Evolutionary conservation across 768 basidiomycete species (phyloP).

Genomic region (Polyporus arcularius): DNA sequence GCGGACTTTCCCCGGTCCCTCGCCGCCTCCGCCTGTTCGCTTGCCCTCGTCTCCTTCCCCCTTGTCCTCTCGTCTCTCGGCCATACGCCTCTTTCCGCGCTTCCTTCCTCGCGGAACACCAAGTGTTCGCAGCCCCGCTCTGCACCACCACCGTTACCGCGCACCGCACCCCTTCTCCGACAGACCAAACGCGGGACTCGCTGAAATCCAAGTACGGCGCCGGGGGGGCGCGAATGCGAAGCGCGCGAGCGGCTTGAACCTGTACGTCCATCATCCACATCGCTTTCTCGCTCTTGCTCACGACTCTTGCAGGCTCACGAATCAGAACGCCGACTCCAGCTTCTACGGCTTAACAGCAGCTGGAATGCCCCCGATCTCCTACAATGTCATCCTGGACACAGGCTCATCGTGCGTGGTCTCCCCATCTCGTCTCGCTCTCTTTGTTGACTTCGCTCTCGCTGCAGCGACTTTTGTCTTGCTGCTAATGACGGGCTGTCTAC

Average conservation of each 20-base stretch:
- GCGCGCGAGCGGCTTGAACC: constrained; percentile 23
- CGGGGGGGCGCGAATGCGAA: constrained; percentile 10
- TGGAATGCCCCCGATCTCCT: constrained; percentile 81
- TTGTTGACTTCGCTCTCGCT: neutral
- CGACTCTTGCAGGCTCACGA: constrained; percentile 47
- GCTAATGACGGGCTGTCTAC: constrained; percentile 4
- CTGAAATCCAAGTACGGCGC: constrained; percentile 33
- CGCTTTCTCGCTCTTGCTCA: neutral
- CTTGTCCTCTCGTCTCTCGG: neutral
- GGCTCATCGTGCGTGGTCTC: constrained; percentile 65
- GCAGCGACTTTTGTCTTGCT: constrained; percentile 85
- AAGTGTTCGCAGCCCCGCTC: constrained; percentile 23
- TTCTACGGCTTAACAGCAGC: constrained; percentile 77
- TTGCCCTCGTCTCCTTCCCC: neutral
- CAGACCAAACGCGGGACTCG: constrained; percentile 18
- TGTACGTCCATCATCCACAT: neutral
- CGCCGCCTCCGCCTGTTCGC: neutral
- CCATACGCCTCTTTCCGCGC: constrained; percentile 20
- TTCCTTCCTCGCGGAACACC: constrained; percentile 18
- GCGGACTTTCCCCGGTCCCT: constrained; percentile 13
- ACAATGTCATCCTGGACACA: constrained; percentile 88
- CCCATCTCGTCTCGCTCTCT: neutral
- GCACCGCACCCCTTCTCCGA: constrained; percentile 24
- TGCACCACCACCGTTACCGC: constrained; percentile 2
- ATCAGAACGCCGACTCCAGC: constrained; percentile 70